These are phyloP conservation scores for Daedalea quercina DNA, from an alignment of 768 basidiomycete genomes.

Conservation along the genomic window DNA sequence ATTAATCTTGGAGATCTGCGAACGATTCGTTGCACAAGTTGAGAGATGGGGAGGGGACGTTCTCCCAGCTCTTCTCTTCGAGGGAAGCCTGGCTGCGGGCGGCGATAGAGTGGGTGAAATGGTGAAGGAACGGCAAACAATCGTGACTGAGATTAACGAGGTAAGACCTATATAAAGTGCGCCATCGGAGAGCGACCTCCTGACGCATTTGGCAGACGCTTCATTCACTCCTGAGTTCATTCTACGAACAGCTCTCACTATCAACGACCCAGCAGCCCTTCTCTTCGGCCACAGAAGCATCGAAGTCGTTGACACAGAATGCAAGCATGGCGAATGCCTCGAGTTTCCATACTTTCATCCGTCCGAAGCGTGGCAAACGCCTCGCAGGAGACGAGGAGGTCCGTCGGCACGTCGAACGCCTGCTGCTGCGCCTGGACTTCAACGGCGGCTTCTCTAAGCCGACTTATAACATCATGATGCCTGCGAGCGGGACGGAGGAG, in stretches of 20 bases:
- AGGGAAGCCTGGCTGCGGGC: conserved; percentile 59
- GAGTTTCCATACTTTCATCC: conserved; percentile 40
- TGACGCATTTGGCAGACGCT: conserved; percentile 42
- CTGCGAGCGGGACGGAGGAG: conserved; percentile 30
- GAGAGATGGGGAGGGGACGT: conserved; percentile 93
- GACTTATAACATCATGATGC: conserved; percentile 33
- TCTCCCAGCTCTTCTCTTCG: conserved; percentile 74
- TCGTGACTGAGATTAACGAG: conserved; percentile 75
- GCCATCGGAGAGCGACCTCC: background rate
- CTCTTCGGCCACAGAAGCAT: conserved; percentile 53
- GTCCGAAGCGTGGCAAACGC: conserved; percentile 43
- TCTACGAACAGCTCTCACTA: conserved; percentile 74
- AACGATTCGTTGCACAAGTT: conserved; percentile 79
- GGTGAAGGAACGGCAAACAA: conserved; percentile 61
- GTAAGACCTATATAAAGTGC: conserved; percentile 30
- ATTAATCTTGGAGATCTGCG: conserved; percentile 76
- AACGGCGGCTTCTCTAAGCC: conserved; percentile 68
- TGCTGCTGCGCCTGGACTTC: conserved; percentile 79
- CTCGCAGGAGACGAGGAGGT: conserved; percentile 61
- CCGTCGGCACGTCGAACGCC: conserved; percentile 73
- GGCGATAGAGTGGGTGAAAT: conserved; percentile 60
- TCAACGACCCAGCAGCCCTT: conserved; percentile 75
- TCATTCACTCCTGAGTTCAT: conserved; percentile 57
- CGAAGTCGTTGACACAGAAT: conserved; percentile 63
- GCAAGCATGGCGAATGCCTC: conserved; percentile 43